Conservation (phyloP, 1,284 basidiomycete genomes). For the Microstroma glucosiphilum region DNA sequence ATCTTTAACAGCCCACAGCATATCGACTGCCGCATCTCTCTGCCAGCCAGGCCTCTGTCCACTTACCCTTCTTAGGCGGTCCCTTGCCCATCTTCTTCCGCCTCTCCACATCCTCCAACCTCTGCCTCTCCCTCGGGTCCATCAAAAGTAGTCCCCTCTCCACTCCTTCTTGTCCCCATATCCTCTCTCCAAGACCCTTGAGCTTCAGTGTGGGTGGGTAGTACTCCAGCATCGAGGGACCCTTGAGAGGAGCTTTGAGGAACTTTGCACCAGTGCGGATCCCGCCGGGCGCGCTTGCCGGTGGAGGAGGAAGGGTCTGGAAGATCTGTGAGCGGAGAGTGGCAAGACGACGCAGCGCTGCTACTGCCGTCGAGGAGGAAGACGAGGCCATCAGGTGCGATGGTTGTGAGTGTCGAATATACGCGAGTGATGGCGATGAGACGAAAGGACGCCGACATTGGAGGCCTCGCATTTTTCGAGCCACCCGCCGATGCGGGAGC, state of each 20-base stretch:
- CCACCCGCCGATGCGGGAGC: too few species aligned
- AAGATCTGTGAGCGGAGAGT: conserved; percentile 12
- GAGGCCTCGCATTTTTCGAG: too few species aligned
- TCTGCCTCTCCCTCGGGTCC: conserved; percentile 29
- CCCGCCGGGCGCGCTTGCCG: conserved; percentile 6
- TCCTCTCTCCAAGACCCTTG: conserved; percentile 1
- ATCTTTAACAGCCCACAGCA: too few species aligned
- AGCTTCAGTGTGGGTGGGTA: conserved; percentile 43
- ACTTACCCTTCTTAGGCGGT: conserved; percentile 50
- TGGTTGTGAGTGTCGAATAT: too few species aligned
- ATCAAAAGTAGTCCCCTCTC: conserved; percentile 20
- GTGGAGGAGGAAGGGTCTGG: conserved; percentile 6
- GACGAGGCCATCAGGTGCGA: neutral
- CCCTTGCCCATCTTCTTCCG: conserved; percentile 46
- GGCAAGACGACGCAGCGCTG: conserved; percentile 13
- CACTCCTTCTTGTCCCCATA: neutral
- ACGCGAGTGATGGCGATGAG: too few species aligned
- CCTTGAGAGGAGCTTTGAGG: conserved; percentile 34
- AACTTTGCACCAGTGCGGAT: conserved; percentile 40
- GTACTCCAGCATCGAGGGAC: conserved; percentile 43
- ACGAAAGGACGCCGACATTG: too few species aligned
- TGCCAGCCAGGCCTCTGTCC: neutral
- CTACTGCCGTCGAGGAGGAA: neutral
- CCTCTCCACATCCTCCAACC: conserved; percentile 37
- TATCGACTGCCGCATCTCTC: too few species aligned